These are phyloP conservation scores for Schwanniomyces sp. DNA, from an alignment of 805 yeast species.

Conservation along the genomic window DNA sequence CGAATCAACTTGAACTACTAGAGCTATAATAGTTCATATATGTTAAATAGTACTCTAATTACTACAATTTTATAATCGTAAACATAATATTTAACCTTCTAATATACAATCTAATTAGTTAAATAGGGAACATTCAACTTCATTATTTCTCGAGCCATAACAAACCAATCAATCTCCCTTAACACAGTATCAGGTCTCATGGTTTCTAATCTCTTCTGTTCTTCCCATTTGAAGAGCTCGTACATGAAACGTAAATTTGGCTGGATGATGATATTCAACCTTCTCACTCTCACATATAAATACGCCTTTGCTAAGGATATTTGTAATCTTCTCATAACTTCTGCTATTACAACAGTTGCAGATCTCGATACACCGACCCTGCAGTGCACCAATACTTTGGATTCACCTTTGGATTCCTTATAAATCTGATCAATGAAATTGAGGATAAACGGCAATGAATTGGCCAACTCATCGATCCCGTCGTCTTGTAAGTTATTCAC, in stretches of 20 bases:
- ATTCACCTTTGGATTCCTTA: slow-evolving; percentile 19
- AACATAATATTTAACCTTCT: not conserved
- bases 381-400: slow-evolving; percentile 72
- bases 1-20: too few relatives aligned
- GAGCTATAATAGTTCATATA: too few relatives aligned
- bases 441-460: slow-evolving; percentile 62
- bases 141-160: slow-evolving; percentile 80
- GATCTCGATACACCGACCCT: slow-evolving; percentile 95
- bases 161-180: slow-evolving; percentile 85
- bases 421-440: slow-evolving; percentile 54
- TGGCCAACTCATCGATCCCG: slow-evolving; percentile 77
- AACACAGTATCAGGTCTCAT: slow-evolving; percentile 13
- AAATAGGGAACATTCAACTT: slow-evolving; percentile 71
- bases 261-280: slow-evolving; percentile 90
- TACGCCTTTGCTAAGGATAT: slow-evolving; percentile 77
- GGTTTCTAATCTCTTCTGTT: slow-evolving; percentile 19
- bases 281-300: slow-evolving; percentile 80
- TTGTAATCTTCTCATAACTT: slow-evolving; percentile 76
- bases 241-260: slow-evolving; percentile 92
- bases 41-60: too few relatives aligned
- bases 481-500: slow-evolving; percentile 83
- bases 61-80: too few relatives aligned
- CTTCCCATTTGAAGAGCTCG: slow-evolving; percentile 65
- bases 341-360: slow-evolving; percentile 95
- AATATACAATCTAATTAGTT: slow-evolving; percentile 12